Evolutionary conservation across 108 stramenopile genomes (phyloP).

Genomic region (Asterionellopsis glacialis): DNA sequence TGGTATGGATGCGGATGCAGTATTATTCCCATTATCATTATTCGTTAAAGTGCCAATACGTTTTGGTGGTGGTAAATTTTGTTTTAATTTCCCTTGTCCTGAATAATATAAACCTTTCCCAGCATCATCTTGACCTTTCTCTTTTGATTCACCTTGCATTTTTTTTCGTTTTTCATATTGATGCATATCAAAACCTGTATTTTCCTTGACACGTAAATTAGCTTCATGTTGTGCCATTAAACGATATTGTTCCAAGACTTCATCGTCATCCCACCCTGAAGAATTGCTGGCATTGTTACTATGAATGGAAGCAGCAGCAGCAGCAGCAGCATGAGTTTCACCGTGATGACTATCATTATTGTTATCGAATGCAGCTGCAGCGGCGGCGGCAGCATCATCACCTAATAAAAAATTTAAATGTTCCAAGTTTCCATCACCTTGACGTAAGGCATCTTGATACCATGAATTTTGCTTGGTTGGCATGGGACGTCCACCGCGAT

Average conservation of each 20-base stretch:
- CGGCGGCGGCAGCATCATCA: neutral
- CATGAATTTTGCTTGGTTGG: conserved; percentile 10
- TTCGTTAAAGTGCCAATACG: neutral
- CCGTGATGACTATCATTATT: too few relatives aligned
- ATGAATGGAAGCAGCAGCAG: too few relatives aligned
- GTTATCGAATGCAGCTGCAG: neutral
- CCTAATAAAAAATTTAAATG: conserved; percentile 6
- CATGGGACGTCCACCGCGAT: neutral
- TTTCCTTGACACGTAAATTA: conserved; percentile 30
- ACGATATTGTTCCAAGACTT: conserved; percentile 38
- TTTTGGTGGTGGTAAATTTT: conserved; percentile 11
- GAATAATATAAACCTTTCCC: neutral
- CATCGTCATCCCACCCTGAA: conserved; percentile 19
- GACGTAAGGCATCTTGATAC: conserved; percentile 18
- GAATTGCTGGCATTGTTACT: neutral
- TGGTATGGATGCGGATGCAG: neutral
- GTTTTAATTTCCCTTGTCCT: conserved; percentile 12
- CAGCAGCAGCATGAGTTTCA: too few relatives aligned
- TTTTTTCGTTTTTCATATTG: conserved; percentile 28
- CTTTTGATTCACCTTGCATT: conserved; percentile 7
- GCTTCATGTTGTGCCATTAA: conserved; percentile 48
- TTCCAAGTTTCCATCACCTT: conserved; percentile 6
- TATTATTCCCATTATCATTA: conserved; percentile 1
- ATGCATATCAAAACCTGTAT: conserved; percentile 35
- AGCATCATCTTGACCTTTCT: conserved; percentile 6